phyloP scores from a whole-genome alignment of 139 green algal genomes.

The Coelastrella sp. region DNA sequence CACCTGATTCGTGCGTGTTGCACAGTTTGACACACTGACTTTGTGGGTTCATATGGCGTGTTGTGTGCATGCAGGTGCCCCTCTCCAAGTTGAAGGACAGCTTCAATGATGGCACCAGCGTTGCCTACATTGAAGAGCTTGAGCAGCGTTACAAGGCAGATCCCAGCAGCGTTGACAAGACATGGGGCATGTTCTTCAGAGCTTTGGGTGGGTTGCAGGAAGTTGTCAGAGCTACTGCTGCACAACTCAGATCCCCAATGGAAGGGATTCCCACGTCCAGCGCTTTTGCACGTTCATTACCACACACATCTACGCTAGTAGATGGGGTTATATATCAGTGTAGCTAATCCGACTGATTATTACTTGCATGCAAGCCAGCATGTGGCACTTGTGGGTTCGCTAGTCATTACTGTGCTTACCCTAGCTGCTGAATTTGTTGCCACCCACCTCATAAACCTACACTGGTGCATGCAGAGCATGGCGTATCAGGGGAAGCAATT shows the following conservation, averaged over 20 bases:
- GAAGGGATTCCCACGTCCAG: too few relatives aligned
- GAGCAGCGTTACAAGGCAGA: constrained; percentile 86
- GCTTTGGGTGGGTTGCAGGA: constrained; percentile 72
- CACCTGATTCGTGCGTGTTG: not conserved
- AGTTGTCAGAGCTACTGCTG: not conserved
- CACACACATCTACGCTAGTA: too few relatives aligned
- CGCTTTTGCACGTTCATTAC: too few relatives aligned
- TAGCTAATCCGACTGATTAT: too few relatives aligned
- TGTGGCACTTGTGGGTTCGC: too few relatives aligned
- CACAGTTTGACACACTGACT: not conserved
- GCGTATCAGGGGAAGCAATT: constrained; percentile 84
- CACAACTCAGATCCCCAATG: too few relatives aligned
- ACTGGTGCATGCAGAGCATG: constrained; percentile 69
- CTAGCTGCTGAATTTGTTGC: too few relatives aligned
- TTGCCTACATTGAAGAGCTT: constrained; percentile 92
- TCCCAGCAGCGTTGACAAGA: constrained; percentile 85
- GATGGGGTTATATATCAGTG: too few relatives aligned
- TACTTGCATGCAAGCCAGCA: too few relatives aligned
- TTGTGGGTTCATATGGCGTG: not conserved
- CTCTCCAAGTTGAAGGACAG: constrained; percentile 93
- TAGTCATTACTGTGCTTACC: too few relatives aligned
- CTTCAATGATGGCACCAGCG: constrained; percentile 93
- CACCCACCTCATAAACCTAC: too few relatives aligned
- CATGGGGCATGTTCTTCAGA: constrained; percentile 91
- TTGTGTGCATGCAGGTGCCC: constrained; percentile 67